phyloP scores from a whole-genome alignment of 2,329 filamentous ascomycete species.

The Neophaeococcomyces mojaviensis region DNA sequence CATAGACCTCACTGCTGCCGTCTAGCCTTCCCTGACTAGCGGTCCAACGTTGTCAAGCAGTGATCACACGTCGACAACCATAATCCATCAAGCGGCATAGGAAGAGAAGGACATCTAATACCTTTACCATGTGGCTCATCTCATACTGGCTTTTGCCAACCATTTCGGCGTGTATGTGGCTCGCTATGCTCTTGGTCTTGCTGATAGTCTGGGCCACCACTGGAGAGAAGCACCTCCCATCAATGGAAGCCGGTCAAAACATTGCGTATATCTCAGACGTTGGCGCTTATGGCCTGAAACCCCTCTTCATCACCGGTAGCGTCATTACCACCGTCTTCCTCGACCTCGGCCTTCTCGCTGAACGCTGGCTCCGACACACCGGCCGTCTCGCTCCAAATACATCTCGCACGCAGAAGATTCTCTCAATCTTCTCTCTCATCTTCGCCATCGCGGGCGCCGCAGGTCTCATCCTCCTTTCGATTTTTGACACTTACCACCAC shows the following conservation, averaged over 20 bases:
- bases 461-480: conserved; percentile 72
- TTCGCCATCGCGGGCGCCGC: conserved; percentile 63
- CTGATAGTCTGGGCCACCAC: conserved; percentile 48
- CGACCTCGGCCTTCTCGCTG: conserved; percentile 69
- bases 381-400: conserved; percentile 71
- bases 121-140: conserved; percentile 19
- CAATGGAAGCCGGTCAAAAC: conserved; percentile 44
- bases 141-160: conserved; percentile 44
- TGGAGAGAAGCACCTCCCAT: conserved; percentile 46
- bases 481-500: conserved; percentile 76
- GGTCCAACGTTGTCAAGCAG: too few relatives aligned
- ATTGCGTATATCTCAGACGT: conserved; percentile 54
- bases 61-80: too few relatives aligned
- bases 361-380: conserved; percentile 76
- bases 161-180: conserved; percentile 50
- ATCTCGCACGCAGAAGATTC: conserved; percentile 30
- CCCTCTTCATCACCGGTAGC: conserved; percentile 55
- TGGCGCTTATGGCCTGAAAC: conserved; percentile 51
- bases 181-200: conserved; percentile 54
- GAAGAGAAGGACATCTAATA: neutral
- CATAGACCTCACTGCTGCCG: conserved; percentile 4
- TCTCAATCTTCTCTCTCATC: conserved; percentile 36
- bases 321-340: conserved; percentile 67
- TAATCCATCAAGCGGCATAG: too few relatives aligned
- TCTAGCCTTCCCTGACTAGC: too few relatives aligned